Evolutionary conservation across 805 yeast genomes (phyloP).

Genomic region (Barnettozyma californica): DNA sequence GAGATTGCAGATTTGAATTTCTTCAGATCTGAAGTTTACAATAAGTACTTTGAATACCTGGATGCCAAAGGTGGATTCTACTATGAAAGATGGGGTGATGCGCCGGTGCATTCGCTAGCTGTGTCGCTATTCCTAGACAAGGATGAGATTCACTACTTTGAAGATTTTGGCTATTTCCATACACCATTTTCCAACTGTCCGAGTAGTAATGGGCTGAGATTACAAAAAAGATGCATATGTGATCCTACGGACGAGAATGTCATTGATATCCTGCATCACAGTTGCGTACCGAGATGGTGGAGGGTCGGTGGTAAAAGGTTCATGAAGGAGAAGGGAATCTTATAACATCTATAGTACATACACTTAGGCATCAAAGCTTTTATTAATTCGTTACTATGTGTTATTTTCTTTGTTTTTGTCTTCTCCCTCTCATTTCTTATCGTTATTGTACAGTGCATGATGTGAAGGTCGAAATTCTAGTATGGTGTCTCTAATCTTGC

Average conservation of each 20-base stretch:
- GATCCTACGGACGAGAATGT: slow-evolving; percentile 38
- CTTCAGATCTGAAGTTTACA: slow-evolving; percentile 62
- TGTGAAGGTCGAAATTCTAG: slow-evolving; percentile 9
- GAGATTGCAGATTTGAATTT: slow-evolving; percentile 70
- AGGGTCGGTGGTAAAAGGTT: slow-evolving; percentile 59
- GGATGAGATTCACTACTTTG: slow-evolving; percentile 66
- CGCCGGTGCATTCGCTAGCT: slow-evolving; percentile 81
- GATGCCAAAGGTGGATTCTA: slow-evolving; percentile 73
- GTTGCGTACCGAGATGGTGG: slow-evolving; percentile 79
- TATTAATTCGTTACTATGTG: neutral
- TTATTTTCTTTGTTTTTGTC: neutral
- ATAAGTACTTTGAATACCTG: slow-evolving; percentile 54
- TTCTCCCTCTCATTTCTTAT: neutral
- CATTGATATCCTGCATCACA: slow-evolving; percentile 40
- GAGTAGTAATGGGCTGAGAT: slow-evolving; percentile 40
- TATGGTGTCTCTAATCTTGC: slow-evolving; percentile 54
- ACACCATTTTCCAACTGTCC: slow-evolving; percentile 66
- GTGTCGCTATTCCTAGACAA: slow-evolving; percentile 53
- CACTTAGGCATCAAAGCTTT: neutral
- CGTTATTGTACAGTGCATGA: neutral
- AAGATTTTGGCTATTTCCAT: slow-evolving; percentile 78
- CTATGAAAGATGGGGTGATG: slow-evolving; percentile 94
- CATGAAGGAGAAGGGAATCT: slow-evolving; percentile 34
- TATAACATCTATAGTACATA: neutral
- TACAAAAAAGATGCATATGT: slow-evolving; percentile 59